phyloP scores from a whole-genome alignment of 768 basidiomycete species.

The Xerocomellus intermedius region DNA sequence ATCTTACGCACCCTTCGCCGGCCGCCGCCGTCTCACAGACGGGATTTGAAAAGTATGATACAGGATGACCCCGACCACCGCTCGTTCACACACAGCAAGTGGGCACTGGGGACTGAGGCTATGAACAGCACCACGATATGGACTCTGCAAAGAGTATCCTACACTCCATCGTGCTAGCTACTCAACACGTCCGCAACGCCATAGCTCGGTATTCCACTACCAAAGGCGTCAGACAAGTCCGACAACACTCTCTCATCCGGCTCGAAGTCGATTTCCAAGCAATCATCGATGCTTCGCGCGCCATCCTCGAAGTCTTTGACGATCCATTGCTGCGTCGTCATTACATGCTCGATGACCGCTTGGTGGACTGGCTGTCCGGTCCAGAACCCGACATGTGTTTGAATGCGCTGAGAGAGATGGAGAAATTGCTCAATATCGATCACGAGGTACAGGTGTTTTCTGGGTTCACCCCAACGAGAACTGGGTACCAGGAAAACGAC shows the following conservation, averaged over 20 bases:
- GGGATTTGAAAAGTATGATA: no score
- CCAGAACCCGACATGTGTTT: slow-evolving; percentile 6
- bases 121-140: not conserved
- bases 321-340: not conserved
- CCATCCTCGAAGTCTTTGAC: slow-evolving; percentile 1
- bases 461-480: not conserved
- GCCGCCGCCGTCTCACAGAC: no score
- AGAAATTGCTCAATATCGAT: not conserved
- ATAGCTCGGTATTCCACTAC: not conserved
- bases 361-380: slow-evolving; percentile 5
- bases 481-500: not conserved
- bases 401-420: not conserved
- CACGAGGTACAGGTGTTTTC: not conserved
- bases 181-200: not conserved
- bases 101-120: no score
- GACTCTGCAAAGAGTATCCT: slow-evolving; percentile 6
- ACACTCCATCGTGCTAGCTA: not conserved
- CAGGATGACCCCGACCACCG: no score
- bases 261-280: slow-evolving; percentile 4
- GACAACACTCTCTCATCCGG: slow-evolving; percentile 4
- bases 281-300: slow-evolving; percentile 2
- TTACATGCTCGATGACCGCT: slow-evolving; percentile 3
- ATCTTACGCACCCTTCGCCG: no score
- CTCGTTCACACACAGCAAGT: no score
- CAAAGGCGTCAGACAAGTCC: not conserved